Evolutionary conservation across 1,284 basidiomycete genomes (phyloP).

Genomic region (Ustilago sp.): DNA sequence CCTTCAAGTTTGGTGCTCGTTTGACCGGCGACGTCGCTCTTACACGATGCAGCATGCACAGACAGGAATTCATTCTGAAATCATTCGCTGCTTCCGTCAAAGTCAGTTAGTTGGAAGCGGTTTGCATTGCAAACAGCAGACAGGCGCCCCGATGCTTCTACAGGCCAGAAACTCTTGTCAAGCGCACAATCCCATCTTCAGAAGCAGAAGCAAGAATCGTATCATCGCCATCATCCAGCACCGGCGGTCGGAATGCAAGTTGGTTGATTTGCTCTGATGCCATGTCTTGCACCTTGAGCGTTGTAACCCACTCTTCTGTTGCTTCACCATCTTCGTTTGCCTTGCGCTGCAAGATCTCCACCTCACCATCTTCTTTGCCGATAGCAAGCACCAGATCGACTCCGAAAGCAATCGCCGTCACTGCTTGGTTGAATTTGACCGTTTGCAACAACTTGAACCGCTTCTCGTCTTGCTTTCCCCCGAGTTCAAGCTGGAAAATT

Average conservation of each 20-base stretch:
- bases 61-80: background rate
- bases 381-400: slow-evolving; percentile 76
- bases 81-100: background rate
- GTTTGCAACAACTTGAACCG: slow-evolving; percentile 42
- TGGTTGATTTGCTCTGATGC: slow-evolving; percentile 61
- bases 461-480: slow-evolving; percentile 13
- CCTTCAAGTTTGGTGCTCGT: background rate
- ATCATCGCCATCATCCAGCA: slow-evolving; percentile 48
- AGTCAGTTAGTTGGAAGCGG: background rate
- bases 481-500: slow-evolving; percentile 41
- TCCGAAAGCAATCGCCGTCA: slow-evolving; percentile 51
- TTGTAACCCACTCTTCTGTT: slow-evolving; percentile 26
- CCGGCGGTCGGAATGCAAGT: slow-evolving; percentile 55
- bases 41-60: background rate
- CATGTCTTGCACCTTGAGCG: slow-evolving; percentile 36
- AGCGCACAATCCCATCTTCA: slow-evolving; percentile 56
- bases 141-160: background rate
- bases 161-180: slow-evolving; percentile 29
- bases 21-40: background rate
- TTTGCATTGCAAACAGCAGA: too few relatives aligned
- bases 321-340: background rate
- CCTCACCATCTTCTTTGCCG: slow-evolving; percentile 93
- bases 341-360: slow-evolving; percentile 73
- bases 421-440: slow-evolving; percentile 49
- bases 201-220: slow-evolving; percentile 52